These are phyloP conservation scores for Phytophthora melonis DNA, from an alignment of 352 stramenopile genomes.

Conservation along the genomic window DNA sequence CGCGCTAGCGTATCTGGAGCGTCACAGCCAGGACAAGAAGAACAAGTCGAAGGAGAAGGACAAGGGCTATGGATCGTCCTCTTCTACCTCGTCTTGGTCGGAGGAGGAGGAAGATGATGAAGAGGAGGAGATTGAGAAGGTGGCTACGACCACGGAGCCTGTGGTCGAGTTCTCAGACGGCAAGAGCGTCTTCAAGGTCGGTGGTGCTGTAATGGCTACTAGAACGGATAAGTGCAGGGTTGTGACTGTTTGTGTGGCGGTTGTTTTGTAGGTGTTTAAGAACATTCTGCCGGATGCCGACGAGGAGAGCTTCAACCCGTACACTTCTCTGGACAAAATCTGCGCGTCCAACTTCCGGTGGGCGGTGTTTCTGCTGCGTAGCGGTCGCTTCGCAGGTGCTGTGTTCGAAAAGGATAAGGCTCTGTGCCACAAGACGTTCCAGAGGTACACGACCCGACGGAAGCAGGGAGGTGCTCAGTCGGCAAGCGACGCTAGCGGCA, in stretches of 20 bases:
- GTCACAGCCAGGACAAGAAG: constrained; percentile 34
- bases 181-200: constrained; percentile 79
- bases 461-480: constrained; percentile 95
- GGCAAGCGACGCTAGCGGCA: constrained; percentile 81
- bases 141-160: constrained; percentile 61
- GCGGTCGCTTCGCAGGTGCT: constrained; percentile 92
- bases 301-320: constrained; percentile 71
- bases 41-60: constrained; percentile 34
- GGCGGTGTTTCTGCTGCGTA: constrained; percentile 92
- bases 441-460: constrained; percentile 93
- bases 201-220: not conserved
- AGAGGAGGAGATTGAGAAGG: constrained; percentile 38
- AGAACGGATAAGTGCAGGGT: not conserved
- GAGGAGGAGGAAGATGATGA: constrained; percentile 51
- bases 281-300: constrained; percentile 60
- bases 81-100: constrained; percentile 56
- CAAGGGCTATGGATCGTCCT: constrained; percentile 35
- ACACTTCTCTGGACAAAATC: constrained; percentile 56
- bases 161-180: constrained; percentile 85
- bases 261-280: constrained; percentile 66
- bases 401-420: constrained; percentile 92
- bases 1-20: constrained; percentile 36
- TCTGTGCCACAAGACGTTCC: constrained; percentile 92
- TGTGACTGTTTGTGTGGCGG: constrained; percentile 11
- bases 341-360: constrained; percentile 72